Percentiles rank a stretch among this genome's conserved stretches.
Conservation (phyloP, 345 rosid genomes). For the Trapa incisa region DNA sequence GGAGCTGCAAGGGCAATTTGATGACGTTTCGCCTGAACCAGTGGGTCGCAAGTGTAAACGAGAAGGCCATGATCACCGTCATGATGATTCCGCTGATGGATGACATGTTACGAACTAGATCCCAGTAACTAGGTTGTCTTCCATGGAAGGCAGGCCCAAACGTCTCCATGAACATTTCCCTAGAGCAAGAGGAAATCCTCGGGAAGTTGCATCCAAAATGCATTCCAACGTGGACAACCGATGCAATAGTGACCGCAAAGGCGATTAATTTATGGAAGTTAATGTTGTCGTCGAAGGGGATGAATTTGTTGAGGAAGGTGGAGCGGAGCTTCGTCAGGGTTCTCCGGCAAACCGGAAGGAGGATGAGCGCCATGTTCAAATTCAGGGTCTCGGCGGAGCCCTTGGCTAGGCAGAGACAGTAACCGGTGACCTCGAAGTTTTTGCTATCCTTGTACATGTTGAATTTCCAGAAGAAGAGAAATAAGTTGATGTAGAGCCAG, state of each 20-base stretch:
- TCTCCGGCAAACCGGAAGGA: slow-evolving; percentile 69
- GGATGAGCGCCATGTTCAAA: slow-evolving; percentile 71
- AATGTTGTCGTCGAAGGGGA: slow-evolving; percentile 84
- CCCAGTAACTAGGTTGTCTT: slow-evolving; percentile 48
- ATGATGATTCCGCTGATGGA: slow-evolving; percentile 56
- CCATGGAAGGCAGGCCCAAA: slow-evolving; percentile 29
- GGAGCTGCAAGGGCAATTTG: slow-evolving; percentile 50
- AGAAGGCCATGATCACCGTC: slow-evolving; percentile 43
- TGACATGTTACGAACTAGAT: slow-evolving; percentile 30
- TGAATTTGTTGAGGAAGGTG: slow-evolving; percentile 31
- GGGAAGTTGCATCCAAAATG: slow-evolving; percentile 65
- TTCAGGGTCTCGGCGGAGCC: slow-evolving; percentile 74
- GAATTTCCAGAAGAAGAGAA: slow-evolving; percentile 60
- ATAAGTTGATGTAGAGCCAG: slow-evolving; percentile 36
- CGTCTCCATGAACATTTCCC: slow-evolving; percentile 25
- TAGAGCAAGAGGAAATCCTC: slow-evolving; percentile 27
- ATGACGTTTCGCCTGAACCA: slow-evolving; percentile 53
- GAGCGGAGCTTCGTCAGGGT: slow-evolving; percentile 67
- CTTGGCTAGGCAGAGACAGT: slow-evolving; percentile 70
- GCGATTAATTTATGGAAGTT: slow-evolving; percentile 76
- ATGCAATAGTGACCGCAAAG: slow-evolving; percentile 25
- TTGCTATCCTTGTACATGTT: slow-evolving; percentile 14
- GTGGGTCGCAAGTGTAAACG: slow-evolving; percentile 65
- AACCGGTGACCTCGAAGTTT: slow-evolving; percentile 47
- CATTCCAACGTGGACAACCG: slow-evolving; percentile 31